Percentiles rank a stretch among this genome's conserved stretches.
Evolutionary conservation across 2,329 filamentous ascomycete species (phyloP).

Genomic region (Bretziella fagacearum): DNA sequence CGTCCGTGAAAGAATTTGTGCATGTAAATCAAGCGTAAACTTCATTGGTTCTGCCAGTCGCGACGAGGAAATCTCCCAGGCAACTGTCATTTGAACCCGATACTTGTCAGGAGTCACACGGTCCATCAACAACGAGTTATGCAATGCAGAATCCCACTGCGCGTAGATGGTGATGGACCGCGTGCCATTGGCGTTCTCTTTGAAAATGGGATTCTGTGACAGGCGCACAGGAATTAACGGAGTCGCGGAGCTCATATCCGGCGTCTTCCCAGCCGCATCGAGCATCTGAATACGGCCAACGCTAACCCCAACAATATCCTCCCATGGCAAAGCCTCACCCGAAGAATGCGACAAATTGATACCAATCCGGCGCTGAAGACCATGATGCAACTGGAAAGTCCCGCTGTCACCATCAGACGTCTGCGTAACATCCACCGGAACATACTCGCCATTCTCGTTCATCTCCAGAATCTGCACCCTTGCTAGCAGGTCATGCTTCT

Average conservation of each 20-base stretch:
- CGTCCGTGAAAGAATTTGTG: slow-evolving; percentile 68
- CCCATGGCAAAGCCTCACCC: slow-evolving; percentile 75
- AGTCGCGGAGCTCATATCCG: slow-evolving; percentile 55
- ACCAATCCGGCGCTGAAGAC: slow-evolving; percentile 72
- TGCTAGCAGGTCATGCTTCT: slow-evolving; percentile 83
- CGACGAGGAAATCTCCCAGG: slow-evolving; percentile 71
- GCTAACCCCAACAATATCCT: slow-evolving; percentile 58
- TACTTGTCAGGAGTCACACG: slow-evolving; percentile 85
- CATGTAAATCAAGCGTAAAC: slow-evolving; percentile 63
- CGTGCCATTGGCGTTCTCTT: slow-evolving; percentile 78
- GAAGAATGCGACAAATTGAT: slow-evolving; percentile 85
- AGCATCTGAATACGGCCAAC: slow-evolving; percentile 70
- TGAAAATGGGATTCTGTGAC: slow-evolving; percentile 59
- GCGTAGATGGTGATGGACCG: slow-evolving; percentile 71
- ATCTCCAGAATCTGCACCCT: slow-evolving; percentile 81
- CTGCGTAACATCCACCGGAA: slow-evolving; percentile 84
- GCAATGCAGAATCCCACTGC: slow-evolving; percentile 92
- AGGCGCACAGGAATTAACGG: slow-evolving; percentile 55
- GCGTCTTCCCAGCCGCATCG: slow-evolving; percentile 69
- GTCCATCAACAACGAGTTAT: slow-evolving; percentile 84
- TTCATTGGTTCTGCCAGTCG: slow-evolving; percentile 77
- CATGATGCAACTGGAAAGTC: slow-evolving; percentile 88
- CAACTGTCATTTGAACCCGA: slow-evolving; percentile 70
- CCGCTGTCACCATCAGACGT: slow-evolving; percentile 69
- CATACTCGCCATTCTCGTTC: slow-evolving; percentile 76